phyloP scores from a whole-genome alignment of 176 grass and related monocot species.

The Avena sativa region DNA sequence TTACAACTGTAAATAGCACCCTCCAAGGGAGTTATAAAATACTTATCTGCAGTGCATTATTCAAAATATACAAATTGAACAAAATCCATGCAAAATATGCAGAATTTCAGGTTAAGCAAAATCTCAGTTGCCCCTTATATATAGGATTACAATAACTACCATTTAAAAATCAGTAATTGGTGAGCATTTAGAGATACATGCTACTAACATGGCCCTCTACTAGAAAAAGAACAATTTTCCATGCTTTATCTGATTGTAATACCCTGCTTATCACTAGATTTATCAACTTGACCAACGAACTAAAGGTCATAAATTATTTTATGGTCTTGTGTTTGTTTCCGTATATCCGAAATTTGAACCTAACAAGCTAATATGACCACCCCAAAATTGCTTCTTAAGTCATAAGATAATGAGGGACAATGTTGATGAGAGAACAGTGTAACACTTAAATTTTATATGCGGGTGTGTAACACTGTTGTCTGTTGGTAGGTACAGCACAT shows the following conservation, averaged over 20 bases:
- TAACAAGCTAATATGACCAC: slow-evolving; percentile 12
- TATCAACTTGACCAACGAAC: not conserved
- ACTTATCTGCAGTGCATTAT: not conserved
- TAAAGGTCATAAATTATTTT: not conserved
- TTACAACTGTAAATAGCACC: not conserved
- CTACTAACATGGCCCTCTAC: not conserved
- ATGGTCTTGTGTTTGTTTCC: not conserved
- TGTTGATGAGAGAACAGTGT: not conserved
- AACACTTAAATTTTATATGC: too few species aligned
- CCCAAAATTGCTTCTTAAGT: not conserved
- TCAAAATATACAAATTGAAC: not conserved
- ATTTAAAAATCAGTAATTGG: not conserved
- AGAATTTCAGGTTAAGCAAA: not conserved
- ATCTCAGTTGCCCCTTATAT: not conserved
- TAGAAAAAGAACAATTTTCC: not conserved
- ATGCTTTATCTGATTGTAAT: not conserved
- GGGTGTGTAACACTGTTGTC: too few species aligned
- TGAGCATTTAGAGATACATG: not conserved
- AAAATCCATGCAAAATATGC: not conserved
- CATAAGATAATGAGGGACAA: not conserved
- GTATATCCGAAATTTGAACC: slow-evolving; percentile 11
- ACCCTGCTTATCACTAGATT: slow-evolving; percentile 1
- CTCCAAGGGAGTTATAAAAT: not conserved
- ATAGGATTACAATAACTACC: not conserved
- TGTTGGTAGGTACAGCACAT: not conserved